phyloP scores from a whole-genome alignment of 2,329 filamentous ascomycete species.

The Aschersonia sp. region DNA sequence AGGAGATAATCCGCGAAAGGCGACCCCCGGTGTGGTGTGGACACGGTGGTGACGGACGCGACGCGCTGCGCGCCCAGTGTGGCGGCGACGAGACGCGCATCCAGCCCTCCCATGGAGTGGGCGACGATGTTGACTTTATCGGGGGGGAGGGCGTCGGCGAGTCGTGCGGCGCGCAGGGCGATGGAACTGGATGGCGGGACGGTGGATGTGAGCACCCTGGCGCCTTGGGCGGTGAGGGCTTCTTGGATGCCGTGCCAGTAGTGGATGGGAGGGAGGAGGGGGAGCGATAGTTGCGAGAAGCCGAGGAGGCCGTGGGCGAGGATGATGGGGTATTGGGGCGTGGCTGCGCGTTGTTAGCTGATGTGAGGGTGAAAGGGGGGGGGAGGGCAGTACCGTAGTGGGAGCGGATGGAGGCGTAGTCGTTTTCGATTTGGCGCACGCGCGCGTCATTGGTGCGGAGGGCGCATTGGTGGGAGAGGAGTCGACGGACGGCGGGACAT shows the following conservation, averaged over 20 bases:
- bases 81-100: constrained; percentile 26
- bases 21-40: constrained; percentile 40
- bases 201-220: constrained; percentile 42
- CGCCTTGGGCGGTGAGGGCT: constrained; percentile 36
- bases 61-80: constrained; percentile 20
- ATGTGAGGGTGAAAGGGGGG: no score
- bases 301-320: constrained; percentile 52
- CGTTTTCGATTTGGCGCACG: constrained; percentile 19
- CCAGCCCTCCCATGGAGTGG: constrained; percentile 54
- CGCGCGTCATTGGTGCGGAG: constrained; percentile 2
- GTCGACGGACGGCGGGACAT: no score
- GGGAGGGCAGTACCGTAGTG: constrained; percentile 21
- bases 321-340: constrained; percentile 47
- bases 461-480: background rate
- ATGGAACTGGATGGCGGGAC: constrained; percentile 49
- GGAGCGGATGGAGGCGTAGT: constrained; percentile 29
- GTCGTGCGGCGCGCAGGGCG: constrained; percentile 41
- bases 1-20: constrained; percentile 41
- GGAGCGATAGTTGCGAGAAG: constrained; percentile 42
- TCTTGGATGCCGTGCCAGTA: constrained; percentile 54
- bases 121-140: constrained; percentile 56
- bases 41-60: constrained; percentile 37
- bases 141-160: constrained; percentile 36
- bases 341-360: constrained; percentile 19
- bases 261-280: constrained; percentile 38